Percentiles rank a stretch among this genome's conserved stretches.
Evolutionary conservation across 805 yeast genomes (phyloP).

Genomic region (Candida ovalis): DNA sequence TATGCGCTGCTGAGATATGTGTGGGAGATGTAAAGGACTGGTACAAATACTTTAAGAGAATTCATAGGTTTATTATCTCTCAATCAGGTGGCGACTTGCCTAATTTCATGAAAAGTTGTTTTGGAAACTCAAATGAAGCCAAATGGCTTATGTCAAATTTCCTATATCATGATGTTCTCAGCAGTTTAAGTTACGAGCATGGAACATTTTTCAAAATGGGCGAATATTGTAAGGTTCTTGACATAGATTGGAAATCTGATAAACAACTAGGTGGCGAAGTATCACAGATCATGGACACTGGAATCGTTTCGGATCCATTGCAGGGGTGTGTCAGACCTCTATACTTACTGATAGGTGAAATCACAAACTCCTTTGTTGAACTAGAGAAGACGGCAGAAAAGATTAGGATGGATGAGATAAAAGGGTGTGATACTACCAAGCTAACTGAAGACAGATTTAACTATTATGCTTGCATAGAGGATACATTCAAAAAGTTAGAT

Average conservation of each 20-base stretch:
- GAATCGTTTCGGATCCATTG: slow-evolving; percentile 30
- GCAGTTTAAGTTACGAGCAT: slow-evolving; percentile 29
- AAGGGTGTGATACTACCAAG: background rate
- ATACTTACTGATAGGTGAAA: slow-evolving; percentile 34
- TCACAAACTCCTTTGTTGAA: slow-evolving; percentile 25
- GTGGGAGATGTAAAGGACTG: slow-evolving; percentile 22
- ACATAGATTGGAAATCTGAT: slow-evolving; percentile 4
- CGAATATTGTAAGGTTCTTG: slow-evolving; percentile 28
- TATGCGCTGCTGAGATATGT: slow-evolving; percentile 26
- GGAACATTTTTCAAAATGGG: slow-evolving; percentile 34
- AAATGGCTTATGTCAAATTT: slow-evolving; percentile 34
- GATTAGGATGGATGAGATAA: background rate
- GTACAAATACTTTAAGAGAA: slow-evolving; percentile 13
- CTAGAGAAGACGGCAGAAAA: slow-evolving; percentile 6
- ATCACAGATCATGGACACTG: slow-evolving; percentile 10
- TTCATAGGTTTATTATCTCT: slow-evolving; percentile 20
- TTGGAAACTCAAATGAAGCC: slow-evolving; percentile 29
- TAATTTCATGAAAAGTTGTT: slow-evolving; percentile 16
- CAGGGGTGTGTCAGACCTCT: slow-evolving; percentile 40
- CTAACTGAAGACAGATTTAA: slow-evolving; percentile 3
- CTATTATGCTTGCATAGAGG: slow-evolving; percentile 5
- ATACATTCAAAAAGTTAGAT: slow-evolving; percentile 10
- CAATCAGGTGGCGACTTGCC: slow-evolving; percentile 26
- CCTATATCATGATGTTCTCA: slow-evolving; percentile 37
- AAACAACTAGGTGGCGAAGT: background rate